phyloP scores from a whole-genome alignment of 2,329 filamentous ascomycete species.

The Monilinia fructigena region DNA sequence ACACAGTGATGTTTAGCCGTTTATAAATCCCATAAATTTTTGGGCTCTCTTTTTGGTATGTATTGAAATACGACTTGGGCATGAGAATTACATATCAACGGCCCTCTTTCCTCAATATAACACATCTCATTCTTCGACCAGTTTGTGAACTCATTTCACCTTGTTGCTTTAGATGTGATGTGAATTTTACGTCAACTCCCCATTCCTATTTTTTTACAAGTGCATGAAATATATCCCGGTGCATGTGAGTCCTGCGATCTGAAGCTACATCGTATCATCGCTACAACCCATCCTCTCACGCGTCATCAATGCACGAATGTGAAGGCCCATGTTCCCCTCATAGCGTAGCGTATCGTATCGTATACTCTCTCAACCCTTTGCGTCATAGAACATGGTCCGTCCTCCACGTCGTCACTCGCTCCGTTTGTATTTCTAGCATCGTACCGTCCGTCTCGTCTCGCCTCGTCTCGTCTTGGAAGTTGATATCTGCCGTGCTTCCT shows the following conservation, averaged over 20 bases:
- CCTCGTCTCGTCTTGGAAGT: no score
- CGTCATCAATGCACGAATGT: neutral
- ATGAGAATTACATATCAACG: constrained; percentile 12
- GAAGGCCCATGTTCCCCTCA: neutral
- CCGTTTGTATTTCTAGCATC: no score
- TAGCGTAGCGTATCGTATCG: neutral
- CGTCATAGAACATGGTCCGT: neutral
- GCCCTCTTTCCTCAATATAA: neutral
- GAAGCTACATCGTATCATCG: neutral
- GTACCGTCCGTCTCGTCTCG: no score
- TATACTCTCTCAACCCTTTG: neutral
- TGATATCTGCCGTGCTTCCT: no score
- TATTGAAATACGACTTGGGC: constrained; percentile 5
- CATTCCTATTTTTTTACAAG: constrained; percentile 1
- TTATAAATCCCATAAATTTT: constrained; percentile 1
- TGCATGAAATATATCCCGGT: neutral
- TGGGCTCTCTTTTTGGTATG: neutral
- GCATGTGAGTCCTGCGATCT: neutral
- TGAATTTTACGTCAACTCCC: neutral
- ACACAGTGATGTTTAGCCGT: neutral
- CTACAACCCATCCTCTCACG: neutral
- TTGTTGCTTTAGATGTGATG: neutral
- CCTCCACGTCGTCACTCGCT: no score
- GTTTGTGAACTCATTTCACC: neutral
- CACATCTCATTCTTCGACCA: neutral